phyloP scores from a whole-genome alignment of 148 eudicot genomes.

The Amaranthus hypochondriacus region DNA sequence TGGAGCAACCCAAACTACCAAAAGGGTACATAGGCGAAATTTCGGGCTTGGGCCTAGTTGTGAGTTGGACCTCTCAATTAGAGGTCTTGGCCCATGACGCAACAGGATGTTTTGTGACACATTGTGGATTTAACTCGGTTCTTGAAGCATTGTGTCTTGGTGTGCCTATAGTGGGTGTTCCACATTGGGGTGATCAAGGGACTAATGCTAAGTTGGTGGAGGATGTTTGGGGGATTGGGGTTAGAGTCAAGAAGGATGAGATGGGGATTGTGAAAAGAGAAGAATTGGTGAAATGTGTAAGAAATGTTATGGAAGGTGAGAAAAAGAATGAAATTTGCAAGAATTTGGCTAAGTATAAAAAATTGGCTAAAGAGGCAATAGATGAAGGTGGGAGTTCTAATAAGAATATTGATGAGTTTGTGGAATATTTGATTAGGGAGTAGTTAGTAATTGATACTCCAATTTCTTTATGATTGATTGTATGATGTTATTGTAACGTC shows the following conservation, averaged over 20 bases:
- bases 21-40: conserved; percentile 21
- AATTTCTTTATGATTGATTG: no score
- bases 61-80: conserved; percentile 63
- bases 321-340: conserved; percentile 33
- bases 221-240: conserved; percentile 57
- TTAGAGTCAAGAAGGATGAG: conserved; percentile 32
- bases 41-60: conserved; percentile 30
- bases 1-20: conserved; percentile 36
- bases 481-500: no score
- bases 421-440: conserved; percentile 5
- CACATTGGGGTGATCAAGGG: conserved; percentile 55
- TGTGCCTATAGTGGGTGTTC: conserved; percentile 52
- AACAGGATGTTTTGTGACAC: conserved; percentile 52
- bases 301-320: conserved; percentile 50
- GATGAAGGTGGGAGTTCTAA: conserved; percentile 60
- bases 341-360: conserved; percentile 43
- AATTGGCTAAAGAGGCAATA: conserved; percentile 53
- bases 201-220: conserved; percentile 51
- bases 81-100: conserved; percentile 45
- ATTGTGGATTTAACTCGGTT: conserved; percentile 62
- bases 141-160: conserved; percentile 54
- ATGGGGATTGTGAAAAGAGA: conserved; percentile 36
- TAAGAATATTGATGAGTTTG: conserved; percentile 44
- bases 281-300: conserved; percentile 33
- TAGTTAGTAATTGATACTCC: neutral